Base-by-base conservation (phyloP, 2,329 filamentous ascomycete genomes). In the Xylariales sp. region DNA sequence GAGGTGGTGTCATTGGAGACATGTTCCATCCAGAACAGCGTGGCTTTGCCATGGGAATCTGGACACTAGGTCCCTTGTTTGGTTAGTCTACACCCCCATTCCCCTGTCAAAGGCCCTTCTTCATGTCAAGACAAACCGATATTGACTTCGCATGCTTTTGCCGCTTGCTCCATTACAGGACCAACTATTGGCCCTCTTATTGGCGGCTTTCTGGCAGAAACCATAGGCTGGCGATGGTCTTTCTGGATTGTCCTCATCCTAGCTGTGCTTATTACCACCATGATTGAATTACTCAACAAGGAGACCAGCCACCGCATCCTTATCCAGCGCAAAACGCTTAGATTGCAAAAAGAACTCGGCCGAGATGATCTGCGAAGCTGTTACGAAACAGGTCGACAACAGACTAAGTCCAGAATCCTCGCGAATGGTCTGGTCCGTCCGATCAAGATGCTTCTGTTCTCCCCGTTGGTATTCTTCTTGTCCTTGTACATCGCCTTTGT, bases 1-100 rank as follows among this genome's bases (percentile, higher is more conserved):
- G 68, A 15, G 72, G 70, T 3, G 72, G 66, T n/a, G 66, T 74
- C 30, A 72, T 74, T 40, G 63, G 67, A 4, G 74, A 78, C 48
- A 52, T 75, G 20, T 66, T 73, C 48, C 60, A 60, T 17, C 51
- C 66, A n/a, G 60, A 65, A 38, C 52, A 67, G 49, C 56, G 69
- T 41, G 61, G 72, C 15, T 55, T 59, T 16, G 67, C 69, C 34
- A 69, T 72, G 46, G 63, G 67, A 4, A 56, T 71, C 21, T 74
- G 71, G 56, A 39, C 62, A 69, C 45, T 74, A 18, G 59, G 59
- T 0, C 65, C 67, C 0, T 61, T 70, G 21, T 45, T 66, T 12
- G 67, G 65, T 56, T 10, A 35, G 51, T 40, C 8, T n/a, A n/a
- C n/a, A n/a, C n/a, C n/a, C n/a, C n/a, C n/a, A n/a, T n/a, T n/a